These are phyloP conservation scores for Oldenlandia corymbosa DNA, from an alignment of 257 asterid species.

Conservation along the genomic window DNA sequence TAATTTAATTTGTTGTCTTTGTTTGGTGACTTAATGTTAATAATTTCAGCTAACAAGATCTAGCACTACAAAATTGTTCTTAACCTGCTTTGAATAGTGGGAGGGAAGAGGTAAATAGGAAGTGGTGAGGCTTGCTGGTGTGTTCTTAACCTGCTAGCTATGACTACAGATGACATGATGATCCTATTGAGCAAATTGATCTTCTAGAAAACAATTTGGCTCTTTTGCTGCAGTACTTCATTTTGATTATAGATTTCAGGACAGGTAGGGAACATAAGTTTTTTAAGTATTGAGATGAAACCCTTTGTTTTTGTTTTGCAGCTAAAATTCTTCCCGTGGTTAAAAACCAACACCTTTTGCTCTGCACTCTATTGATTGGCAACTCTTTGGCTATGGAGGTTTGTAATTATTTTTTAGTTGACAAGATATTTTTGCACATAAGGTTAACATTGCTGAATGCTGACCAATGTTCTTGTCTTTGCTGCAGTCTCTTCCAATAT, in stretches of 20 bases:
- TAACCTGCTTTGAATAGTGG: no score
- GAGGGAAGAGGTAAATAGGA: not conserved
- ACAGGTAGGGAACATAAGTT: slow-evolving; percentile 9
- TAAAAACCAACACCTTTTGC: slow-evolving; percentile 95
- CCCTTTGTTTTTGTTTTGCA: slow-evolving; percentile 29
- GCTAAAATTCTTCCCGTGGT: slow-evolving; percentile 96
- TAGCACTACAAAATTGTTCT: no score
- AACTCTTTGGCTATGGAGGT: slow-evolving; percentile 99
- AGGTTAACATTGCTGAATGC: not conserved
- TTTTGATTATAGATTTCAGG: not conserved
- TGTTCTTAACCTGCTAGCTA: not conserved
- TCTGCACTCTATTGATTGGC: slow-evolving; percentile 99
- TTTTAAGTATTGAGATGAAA: slow-evolving; percentile 6
- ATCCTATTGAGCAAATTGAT: not conserved
- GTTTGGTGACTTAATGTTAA: not conserved
- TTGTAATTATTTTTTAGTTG: slow-evolving; percentile 22
- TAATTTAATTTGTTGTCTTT: not conserved
- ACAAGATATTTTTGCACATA: slow-evolving; percentile 8
- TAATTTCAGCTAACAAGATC: no score
- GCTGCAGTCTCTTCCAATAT: slow-evolving; percentile 87
- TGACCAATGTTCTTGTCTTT: slow-evolving; percentile 2
- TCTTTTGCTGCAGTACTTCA: not conserved
- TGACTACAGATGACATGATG: not conserved
- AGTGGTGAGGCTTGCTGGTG: not conserved
- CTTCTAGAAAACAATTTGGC: not conserved